A percentile compares a stretch with the other conserved stretches of the same genome.
These are phyloP conservation scores for Cucurbita moschata DNA, from an alignment of 306 rosid genomes.

Conservation along the genomic window DNA sequence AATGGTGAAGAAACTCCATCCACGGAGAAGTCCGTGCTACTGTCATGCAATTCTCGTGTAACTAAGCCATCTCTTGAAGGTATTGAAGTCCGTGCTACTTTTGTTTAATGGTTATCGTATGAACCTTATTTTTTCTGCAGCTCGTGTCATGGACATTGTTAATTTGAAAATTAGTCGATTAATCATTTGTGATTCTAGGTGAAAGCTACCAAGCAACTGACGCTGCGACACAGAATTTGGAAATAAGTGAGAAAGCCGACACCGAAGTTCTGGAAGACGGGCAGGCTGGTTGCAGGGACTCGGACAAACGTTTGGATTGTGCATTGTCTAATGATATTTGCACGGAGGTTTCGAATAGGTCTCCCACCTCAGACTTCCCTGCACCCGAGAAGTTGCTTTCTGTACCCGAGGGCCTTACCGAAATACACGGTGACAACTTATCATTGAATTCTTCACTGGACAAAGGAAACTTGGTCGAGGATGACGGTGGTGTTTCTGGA, in stretches of 20 bases:
- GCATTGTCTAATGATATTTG: conserved; percentile 20
- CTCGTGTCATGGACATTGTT: neutral
- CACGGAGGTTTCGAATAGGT: conserved; percentile 22
- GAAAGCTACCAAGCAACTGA: conserved; percentile 20
- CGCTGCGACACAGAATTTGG: conserved; percentile 14
- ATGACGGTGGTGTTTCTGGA: conserved; percentile 24
- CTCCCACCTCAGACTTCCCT: conserved; percentile 39
- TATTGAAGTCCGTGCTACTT: neutral
- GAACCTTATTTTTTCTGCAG: neutral
- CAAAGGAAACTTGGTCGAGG: conserved; percentile 27
- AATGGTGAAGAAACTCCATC: conserved; percentile 21
- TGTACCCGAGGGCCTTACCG: conserved; percentile 20
- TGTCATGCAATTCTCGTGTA: conserved; percentile 42
- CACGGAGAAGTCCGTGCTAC: conserved; percentile 29
- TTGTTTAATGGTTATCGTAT: neutral
- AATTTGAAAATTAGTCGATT: neutral
- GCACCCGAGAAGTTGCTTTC: conserved; percentile 78
- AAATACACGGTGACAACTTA: conserved; percentile 33
- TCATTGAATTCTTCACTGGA: conserved; percentile 49
- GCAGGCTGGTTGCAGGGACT: conserved; percentile 23
- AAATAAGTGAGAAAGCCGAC: conserved; percentile 19
- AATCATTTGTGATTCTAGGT: conserved; percentile 24
- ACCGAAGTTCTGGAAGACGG: conserved; percentile 20
- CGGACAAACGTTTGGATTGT: conserved; percentile 24
- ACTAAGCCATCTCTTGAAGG: conserved; percentile 32